phyloP scores from a whole-genome alignment of 1,284 basidiomycete genomes.

The Paramarasmius palmivorus region DNA sequence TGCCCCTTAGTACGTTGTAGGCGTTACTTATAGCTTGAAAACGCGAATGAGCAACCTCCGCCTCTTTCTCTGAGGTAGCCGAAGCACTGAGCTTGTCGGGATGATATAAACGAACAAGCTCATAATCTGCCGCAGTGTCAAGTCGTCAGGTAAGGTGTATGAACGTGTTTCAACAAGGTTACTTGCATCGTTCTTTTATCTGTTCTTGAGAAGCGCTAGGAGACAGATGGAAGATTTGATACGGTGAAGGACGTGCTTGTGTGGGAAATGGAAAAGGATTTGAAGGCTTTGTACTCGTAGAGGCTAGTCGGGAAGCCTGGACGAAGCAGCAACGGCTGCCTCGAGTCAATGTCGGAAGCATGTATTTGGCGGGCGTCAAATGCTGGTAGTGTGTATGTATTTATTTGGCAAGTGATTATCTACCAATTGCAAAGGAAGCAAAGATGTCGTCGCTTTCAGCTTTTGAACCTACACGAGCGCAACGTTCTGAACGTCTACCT shows the following conservation, averaged over 20 bases:
- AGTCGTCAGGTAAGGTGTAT: background rate
- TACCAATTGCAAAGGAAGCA: too few relatives aligned
- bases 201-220: constrained; percentile 49
- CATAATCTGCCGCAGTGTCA: constrained; percentile 46
- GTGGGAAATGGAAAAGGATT: constrained; percentile 48
- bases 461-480: too few relatives aligned
- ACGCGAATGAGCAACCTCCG: constrained; percentile 47
- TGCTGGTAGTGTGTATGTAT: too few relatives aligned
- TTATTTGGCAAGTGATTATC: too few relatives aligned
- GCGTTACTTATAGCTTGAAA: constrained; percentile 56
- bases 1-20: constrained; percentile 48
- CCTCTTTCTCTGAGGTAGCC: constrained; percentile 40
- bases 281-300: background rate
- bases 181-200: constrained; percentile 62
- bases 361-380: too few relatives aligned
- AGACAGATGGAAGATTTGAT: constrained; percentile 67
- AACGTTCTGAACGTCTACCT: too few relatives aligned
- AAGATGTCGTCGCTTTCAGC: too few relatives aligned
- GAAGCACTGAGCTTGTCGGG: constrained; percentile 55
- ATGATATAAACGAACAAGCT: constrained; percentile 66
- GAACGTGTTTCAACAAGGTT: too few relatives aligned
- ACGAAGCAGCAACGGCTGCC: background rate
- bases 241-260: constrained; percentile 52
- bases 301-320: background rate
- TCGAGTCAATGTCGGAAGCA: background rate